A percentile compares a stretch with the other conserved stretches of the same genome.
Evolutionary conservation across 2,329 filamentous ascomycete species (phyloP).

Genomic region (Fusarium anguioides): DNA sequence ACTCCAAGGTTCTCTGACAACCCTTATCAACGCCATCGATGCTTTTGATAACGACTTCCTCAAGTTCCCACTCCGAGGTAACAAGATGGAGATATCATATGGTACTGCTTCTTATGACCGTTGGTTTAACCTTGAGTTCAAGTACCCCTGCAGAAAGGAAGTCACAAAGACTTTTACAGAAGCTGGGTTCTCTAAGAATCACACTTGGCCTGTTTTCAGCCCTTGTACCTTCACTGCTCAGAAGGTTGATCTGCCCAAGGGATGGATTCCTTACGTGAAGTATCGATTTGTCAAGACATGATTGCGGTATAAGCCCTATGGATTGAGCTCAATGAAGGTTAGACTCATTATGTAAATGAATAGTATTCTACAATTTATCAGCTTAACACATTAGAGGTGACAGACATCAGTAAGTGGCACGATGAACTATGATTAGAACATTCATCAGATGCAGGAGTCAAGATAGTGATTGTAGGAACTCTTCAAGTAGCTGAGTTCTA

Average conservation of each 20-base stretch:
- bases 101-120: slow-evolving; percentile 21
- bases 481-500: no score
- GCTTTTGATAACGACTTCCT: slow-evolving; percentile 19
- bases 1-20: neutral
- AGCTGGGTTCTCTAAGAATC: slow-evolving; percentile 8
- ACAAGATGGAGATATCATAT: slow-evolving; percentile 23
- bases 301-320: neutral
- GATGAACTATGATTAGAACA: no score
- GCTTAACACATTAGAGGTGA: no score
- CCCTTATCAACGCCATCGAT: slow-evolving; percentile 6
- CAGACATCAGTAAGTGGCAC: no score
- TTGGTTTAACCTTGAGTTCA: slow-evolving; percentile 28
- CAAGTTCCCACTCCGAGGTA: slow-evolving; percentile 22
- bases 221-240: slow-evolving; percentile 22
- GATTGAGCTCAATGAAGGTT: no score
- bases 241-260: slow-evolving; percentile 14
- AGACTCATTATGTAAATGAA: no score
- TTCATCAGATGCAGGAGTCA: no score
- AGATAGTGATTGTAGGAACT: no score
- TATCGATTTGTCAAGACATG: slow-evolving; percentile 25
- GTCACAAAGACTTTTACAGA: slow-evolving; percentile 21
- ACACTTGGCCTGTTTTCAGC: slow-evolving; percentile 26
- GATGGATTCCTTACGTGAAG: slow-evolving; percentile 34
- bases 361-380: no score
- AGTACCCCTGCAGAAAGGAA: slow-evolving; percentile 25